phyloP scores from a whole-genome alignment of 164 flowering plant genomes.

The Houttuynia cordata region DNA sequence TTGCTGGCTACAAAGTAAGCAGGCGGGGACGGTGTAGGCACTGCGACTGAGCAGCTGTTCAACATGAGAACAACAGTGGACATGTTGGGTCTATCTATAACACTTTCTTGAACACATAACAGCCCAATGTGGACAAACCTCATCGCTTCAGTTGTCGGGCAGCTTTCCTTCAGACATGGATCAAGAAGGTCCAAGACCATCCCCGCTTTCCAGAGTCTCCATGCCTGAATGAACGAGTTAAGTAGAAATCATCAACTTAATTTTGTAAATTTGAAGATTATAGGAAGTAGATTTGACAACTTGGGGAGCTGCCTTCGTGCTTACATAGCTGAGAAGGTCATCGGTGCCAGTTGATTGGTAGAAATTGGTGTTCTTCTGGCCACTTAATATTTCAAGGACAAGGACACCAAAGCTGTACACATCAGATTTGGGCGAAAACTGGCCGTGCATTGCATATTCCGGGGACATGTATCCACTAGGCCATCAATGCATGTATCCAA shows the following conservation, averaged over 20 bases:
- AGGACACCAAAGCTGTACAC: conserved; percentile 4
- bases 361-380: not conserved
- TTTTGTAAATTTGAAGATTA: not conserved
- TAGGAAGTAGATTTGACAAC: not conserved
- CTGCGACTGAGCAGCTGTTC: conserved; percentile 4
- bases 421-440: conserved; percentile 3
- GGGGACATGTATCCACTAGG: conserved; percentile 5
- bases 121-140: conserved; percentile 23
- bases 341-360: not conserved
- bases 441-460: conserved; percentile 5
- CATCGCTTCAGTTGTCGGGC: conserved; percentile 8
- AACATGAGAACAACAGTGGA: conserved; percentile 16
- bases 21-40: conserved; percentile 15
- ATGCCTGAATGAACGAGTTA: conserved; percentile 9
- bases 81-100: conserved; percentile 18
- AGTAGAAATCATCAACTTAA: not conserved
- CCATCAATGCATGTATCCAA: too few relatives aligned
- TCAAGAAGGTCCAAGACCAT: conserved; percentile 10
- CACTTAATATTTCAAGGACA: not conserved
- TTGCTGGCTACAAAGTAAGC: conserved; percentile 4
- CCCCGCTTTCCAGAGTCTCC: conserved; percentile 15
- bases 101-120: conserved; percentile 22
- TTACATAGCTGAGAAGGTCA: conserved; percentile 2
- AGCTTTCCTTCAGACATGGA: conserved; percentile 1
- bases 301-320: not conserved